phyloP scores from a whole-genome alignment of 2,329 filamentous ascomycete genomes.

The Aspergillus pseudoviridinutans region DNA sequence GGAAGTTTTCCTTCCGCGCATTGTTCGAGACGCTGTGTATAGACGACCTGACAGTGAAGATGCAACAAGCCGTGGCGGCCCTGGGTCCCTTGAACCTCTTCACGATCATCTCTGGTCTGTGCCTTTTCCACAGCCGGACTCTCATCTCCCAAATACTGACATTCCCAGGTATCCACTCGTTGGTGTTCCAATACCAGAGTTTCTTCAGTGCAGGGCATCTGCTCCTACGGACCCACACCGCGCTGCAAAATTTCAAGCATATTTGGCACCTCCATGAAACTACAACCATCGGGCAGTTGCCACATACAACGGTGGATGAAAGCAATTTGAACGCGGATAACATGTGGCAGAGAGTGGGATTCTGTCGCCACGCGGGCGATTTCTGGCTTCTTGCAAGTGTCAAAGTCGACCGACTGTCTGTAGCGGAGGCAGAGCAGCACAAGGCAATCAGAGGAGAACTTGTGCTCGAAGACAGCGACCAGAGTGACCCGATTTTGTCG shows the following conservation, averaged over 20 bases:
- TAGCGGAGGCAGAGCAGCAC: not conserved
- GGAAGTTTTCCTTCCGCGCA: conserved; percentile 17
- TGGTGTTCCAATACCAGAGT: conserved; percentile 38
- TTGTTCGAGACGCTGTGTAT: conserved; percentile 18
- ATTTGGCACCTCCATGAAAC: conserved; percentile 17
- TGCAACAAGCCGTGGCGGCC: conserved; percentile 12
- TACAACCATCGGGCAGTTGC: not conserved
- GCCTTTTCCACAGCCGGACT: not conserved
- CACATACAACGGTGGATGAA: conserved; percentile 10
- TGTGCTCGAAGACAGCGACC: conserved; percentile 4
- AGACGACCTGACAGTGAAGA: conserved; percentile 4
- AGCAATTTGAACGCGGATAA: conserved; percentile 13
- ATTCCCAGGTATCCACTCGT: conserved; percentile 16
- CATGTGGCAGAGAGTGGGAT: conserved; percentile 36
- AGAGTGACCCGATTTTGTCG: conserved; percentile 27
- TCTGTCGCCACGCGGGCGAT: conserved; percentile 30
- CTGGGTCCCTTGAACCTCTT: conserved; percentile 24
- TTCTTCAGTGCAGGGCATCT: conserved; percentile 24
- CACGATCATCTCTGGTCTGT: conserved; percentile 21
- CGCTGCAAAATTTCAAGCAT: conserved; percentile 19
- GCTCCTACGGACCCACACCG: conserved; percentile 28
- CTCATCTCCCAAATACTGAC: not conserved
- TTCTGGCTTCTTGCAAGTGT: conserved; percentile 36
- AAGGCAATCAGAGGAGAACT: not conserved
- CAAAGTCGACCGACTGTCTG: conserved; percentile 25